A percentile compares a stretch with the other conserved stretches of the same genome.
Conservation (phyloP, 1,284 basidiomycete species). For the Trametes sp. region DNA sequence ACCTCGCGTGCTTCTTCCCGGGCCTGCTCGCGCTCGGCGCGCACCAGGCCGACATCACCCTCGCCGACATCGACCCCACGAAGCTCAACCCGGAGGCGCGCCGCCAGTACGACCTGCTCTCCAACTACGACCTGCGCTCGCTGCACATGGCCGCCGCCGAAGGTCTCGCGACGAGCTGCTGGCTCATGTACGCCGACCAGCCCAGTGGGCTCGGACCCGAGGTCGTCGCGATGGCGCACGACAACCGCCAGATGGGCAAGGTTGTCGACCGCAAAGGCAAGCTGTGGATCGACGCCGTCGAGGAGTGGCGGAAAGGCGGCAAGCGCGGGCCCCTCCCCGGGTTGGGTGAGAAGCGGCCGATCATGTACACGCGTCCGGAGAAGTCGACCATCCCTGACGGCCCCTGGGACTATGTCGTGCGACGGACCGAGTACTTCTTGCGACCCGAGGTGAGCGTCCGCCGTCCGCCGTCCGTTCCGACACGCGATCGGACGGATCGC, state of each 20-base stretch:
- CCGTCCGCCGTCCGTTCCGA: too few species aligned
- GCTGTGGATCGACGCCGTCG: conserved; percentile 7
- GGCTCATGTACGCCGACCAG: conserved; percentile 69
- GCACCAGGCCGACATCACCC: conserved; percentile 63
- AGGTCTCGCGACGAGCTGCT: conserved; percentile 74
- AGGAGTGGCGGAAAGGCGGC: conserved; percentile 35
- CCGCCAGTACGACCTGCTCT: conserved; percentile 33
- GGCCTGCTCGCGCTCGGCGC: conserved; percentile 79
- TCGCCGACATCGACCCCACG: conserved; percentile 56
- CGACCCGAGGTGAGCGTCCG: conserved; percentile 64
- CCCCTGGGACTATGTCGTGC: conserved; percentile 44
- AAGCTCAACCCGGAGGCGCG: conserved; percentile 42
- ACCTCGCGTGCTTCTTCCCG: conserved; percentile 81
- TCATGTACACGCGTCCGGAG: conserved; percentile 24
- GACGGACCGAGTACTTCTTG: conserved; percentile 57
- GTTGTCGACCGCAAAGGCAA: conserved; percentile 56
- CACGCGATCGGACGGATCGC: too few species aligned
- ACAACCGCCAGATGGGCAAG: conserved; percentile 1
- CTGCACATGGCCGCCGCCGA: conserved; percentile 71
- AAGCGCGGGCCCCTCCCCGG: conserved; percentile 58
- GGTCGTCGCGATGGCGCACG: conserved; percentile 51
- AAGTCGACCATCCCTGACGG: conserved; percentile 35
- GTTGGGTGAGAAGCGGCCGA: conserved; percentile 49
- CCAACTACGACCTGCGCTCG: conserved; percentile 53
- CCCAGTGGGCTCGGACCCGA: conserved; percentile 69